Evolutionary conservation across 2,329 filamentous ascomycete genomes (phyloP), one percentile per base, ranked within the genome.

Genomic region (Fusarium domesticum): DNA sequence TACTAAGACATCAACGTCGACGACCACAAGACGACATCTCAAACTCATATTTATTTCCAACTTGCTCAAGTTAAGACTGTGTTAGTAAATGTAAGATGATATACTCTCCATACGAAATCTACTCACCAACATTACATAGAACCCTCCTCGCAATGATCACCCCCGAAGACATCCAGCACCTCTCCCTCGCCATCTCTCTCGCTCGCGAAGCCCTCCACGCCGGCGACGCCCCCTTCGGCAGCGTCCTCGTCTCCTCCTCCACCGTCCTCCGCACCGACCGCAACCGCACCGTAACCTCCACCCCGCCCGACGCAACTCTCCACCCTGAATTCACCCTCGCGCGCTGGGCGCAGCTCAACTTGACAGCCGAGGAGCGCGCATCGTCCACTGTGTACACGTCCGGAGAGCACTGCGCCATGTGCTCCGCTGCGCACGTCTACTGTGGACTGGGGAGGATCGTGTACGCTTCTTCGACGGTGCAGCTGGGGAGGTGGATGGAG

Each of bases 341-440:
- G 4, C 58, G 44, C 3, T 69, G 66, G 66, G 65, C 66, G 10
- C 56, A 73, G 34, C 61, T 61, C 14, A 51, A 68, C 30, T 54
- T 64, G 5, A 54, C 58, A 5, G 64, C 68, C 6, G 61, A 59
- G 6, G 57, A 73, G 41, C 70, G 75, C 15, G 70, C 75, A 17
- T 45, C 40, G 5, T 54, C 62, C 0, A 64, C 60, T 2, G 59
- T 69, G 3, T 69, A 69, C 39, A 69, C 66, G 4, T 65, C 65
- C 1, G 66, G 66, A 2, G 66, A 69, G 48, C 66, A 68, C 44
- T 69, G 66, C 48, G 48, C 63, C 35, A 69, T 69, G 66, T 69
- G 66, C 33, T 56, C 66, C 4, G 58, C 64, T 2, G 64, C 64
- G 1, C 66, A 69, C 30, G 66, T 61, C 1, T 66, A 61, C 45